phyloP scores from a whole-genome alignment of 2,329 filamentous ascomycete genomes.

The Cordyceps pruinosa region DNA sequence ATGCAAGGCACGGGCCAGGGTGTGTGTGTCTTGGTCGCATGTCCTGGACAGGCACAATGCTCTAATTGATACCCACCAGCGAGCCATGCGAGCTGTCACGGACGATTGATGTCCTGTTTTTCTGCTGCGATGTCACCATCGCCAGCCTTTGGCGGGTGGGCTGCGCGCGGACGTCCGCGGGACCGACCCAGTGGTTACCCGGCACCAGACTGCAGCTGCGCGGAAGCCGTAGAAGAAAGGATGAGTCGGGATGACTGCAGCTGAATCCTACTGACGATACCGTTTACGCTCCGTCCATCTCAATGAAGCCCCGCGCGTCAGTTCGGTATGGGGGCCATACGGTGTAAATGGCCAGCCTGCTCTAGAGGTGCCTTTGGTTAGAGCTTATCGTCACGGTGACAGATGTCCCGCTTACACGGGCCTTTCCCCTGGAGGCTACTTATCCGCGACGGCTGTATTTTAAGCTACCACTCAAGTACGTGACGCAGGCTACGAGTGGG shows the following conservation, averaged over 20 bases:
- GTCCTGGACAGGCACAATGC: background rate
- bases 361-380: background rate
- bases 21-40: background rate
- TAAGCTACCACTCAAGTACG: background rate
- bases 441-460: background rate
- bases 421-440: background rate
- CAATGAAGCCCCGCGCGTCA: background rate
- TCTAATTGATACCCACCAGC: background rate
- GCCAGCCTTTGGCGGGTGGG: background rate
- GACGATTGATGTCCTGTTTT: background rate
- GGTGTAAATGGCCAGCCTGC: no score
- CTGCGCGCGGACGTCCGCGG: constrained; percentile 3
- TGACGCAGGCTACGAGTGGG: background rate
- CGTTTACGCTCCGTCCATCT: no score
- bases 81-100: background rate
- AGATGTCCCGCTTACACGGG: background rate
- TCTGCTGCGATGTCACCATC: background rate
- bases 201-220: background rate
- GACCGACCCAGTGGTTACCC: background rate
- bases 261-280: background rate
- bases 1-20: constrained; percentile 7
- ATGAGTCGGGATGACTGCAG: background rate
- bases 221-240: background rate
- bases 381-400: background rate
- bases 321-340: background rate